Percentiles rank a stretch among this genome's conserved stretches.
Conservation (phyloP, 805 yeast species). For the Nakazawaea ambrosiae region DNA sequence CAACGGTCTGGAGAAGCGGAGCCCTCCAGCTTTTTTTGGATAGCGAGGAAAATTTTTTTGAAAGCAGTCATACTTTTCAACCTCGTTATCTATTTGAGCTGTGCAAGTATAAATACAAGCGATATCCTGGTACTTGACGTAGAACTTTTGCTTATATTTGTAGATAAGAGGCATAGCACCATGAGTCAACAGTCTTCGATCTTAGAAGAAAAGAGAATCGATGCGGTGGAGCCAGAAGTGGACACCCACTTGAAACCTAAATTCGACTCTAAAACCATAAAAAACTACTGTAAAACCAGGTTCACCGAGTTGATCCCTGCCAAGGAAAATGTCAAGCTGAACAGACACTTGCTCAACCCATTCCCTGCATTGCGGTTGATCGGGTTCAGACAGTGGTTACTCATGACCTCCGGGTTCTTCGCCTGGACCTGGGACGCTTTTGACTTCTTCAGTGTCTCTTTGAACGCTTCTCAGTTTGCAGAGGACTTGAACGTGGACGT, state of each 20-base stretch:
- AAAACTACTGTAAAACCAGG: constrained; percentile 35
- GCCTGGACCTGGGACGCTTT: constrained; percentile 66
- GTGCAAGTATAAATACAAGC: no score
- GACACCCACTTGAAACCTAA: background rate
- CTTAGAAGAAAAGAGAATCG: background rate
- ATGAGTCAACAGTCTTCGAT: constrained; percentile 2
- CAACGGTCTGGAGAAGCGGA: no score
- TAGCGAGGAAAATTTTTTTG: no score
- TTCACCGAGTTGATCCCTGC: constrained; percentile 43
- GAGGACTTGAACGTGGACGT: constrained; percentile 34
- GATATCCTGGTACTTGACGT: no score
- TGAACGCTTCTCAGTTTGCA: constrained; percentile 44
- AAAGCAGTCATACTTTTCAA: no score
- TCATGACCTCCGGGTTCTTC: constrained; percentile 43
- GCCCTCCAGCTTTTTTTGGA: no score
- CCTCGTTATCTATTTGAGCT: no score
- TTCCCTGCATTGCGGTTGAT: constrained; percentile 46
- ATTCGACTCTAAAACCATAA: constrained; percentile 16
- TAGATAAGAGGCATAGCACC: no score
- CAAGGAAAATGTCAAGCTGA: constrained; percentile 28
- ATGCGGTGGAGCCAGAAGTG: background rate
- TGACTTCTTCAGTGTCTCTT: constrained; percentile 53
- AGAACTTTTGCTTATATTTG: no score
- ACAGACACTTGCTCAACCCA: constrained; percentile 49
- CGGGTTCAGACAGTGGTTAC: constrained; percentile 48